These are phyloP conservation scores for Xylaria bambusicola DNA, from an alignment of 495 filamentous ascomycete species.

Conservation along the genomic window DNA sequence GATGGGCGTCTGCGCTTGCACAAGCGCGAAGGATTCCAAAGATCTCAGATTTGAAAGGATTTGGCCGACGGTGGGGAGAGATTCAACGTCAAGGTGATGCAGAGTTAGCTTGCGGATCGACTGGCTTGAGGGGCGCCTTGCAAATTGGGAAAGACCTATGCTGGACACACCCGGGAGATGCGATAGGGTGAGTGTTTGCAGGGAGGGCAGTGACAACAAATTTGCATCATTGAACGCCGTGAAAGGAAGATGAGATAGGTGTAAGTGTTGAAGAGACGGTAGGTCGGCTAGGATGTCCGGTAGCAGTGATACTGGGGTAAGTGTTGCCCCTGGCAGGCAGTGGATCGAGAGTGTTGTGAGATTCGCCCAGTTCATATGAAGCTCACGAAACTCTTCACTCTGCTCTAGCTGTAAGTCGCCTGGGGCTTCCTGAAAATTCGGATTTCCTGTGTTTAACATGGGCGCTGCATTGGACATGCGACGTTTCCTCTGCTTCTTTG, in stretches of 20 bases:
- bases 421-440: conserved; percentile 37
- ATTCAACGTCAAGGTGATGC: conserved; percentile 66
- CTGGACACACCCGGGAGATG: conserved; percentile 77
- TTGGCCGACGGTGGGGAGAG: conserved; percentile 70
- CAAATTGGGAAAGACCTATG: conserved; percentile 71
- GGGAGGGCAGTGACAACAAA: conserved; percentile 67
- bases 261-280: conserved; percentile 70
- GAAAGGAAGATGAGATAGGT: conserved; percentile 71
- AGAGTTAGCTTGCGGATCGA: conserved; percentile 63
- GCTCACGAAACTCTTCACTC: conserved; percentile 67
- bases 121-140: conserved; percentile 57
- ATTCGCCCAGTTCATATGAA: conserved; percentile 69
- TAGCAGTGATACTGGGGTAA: conserved; percentile 69
- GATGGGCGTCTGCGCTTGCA: conserved; percentile 64
- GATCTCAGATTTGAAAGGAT: conserved; percentile 67
- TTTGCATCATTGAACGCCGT: conserved; percentile 72
- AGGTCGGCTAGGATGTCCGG: conserved; percentile 63
- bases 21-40: conserved; percentile 67
- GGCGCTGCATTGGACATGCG: conserved; percentile 30
- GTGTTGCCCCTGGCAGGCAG: conserved; percentile 60
- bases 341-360: conserved; percentile 77
- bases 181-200: conserved; percentile 74
- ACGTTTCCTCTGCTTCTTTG: conserved; percentile 37
- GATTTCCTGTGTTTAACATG: conserved; percentile 26
- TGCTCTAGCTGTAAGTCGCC: conserved; percentile 62